These are phyloP conservation scores for Paulownia fortunei DNA, from an alignment of 257 asterid genomes.

Conservation along the genomic window DNA sequence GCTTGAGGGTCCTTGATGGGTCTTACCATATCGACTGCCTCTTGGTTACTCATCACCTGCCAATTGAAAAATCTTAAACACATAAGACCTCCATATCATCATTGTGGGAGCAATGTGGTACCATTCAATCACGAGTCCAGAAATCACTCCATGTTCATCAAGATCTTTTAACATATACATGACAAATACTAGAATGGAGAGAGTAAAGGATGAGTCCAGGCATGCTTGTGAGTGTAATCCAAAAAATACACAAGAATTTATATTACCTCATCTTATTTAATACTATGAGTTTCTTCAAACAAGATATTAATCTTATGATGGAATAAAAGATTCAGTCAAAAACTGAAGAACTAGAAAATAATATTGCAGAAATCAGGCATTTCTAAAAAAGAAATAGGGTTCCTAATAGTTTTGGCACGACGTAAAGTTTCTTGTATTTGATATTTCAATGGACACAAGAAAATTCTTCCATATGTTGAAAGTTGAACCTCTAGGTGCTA, in stretches of 20 bases:
- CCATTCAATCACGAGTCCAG: background rate
- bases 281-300: constrained; percentile 8
- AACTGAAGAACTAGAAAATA: background rate
- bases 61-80: background rate
- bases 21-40: constrained; percentile 70
- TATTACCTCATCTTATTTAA: constrained; percentile 2
- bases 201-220: background rate
- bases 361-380: background rate
- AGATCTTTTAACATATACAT: background rate
- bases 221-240: background rate
- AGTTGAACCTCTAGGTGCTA: background rate
- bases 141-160: background rate
- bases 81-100: background rate
- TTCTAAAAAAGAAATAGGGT: too few species aligned
- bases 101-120: background rate
- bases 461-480: constrained; percentile 8
- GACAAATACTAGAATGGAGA: background rate
- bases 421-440: background rate
- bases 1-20: constrained; percentile 68
- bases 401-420: background rate
- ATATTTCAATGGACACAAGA: background rate
- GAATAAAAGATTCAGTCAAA: background rate
- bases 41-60: constrained; percentile 84
- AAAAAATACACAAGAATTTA: background rate
- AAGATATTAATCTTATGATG: background rate